Evolutionary conservation across 768 basidiomycete species (phyloP), one percentile per base, ranked within the genome.

Genomic region (Lentinula detonsa): DNA sequence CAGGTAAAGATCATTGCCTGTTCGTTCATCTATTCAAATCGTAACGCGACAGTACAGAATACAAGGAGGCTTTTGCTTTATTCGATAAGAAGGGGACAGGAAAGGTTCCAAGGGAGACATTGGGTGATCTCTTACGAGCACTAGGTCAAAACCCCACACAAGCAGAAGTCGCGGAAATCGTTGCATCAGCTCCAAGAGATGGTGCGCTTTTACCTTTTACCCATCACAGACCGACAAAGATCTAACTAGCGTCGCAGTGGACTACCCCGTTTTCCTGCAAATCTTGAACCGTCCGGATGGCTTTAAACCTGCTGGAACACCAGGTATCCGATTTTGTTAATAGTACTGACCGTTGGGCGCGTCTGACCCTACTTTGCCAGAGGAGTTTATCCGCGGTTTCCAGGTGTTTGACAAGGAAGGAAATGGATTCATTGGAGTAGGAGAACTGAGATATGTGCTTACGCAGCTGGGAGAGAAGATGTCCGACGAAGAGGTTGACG

Each of bases 61-160:
- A 95, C 81, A 93, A 93, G 70, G 94, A 98, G 74, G 95, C 95
- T 1, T 98, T 98, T 69, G 95, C 97, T 49, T 86, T 99, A 35
- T 98, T 98, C 73, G 97, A 99, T 78, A 98, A 98, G 79, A 87
- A 87, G 65, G 97, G 97, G 40, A 92, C 90, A 2, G 95, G 95
- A 15, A 82, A 90, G 13, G 92, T 99, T 34, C 90, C 95, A 0
- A 78, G 90, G 3, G 91, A 95, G 63, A 88, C 87, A 0, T 77
- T 99, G 1, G 97, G 97, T 8, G 96, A 98, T 72, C 84, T 99
- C 9, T 76, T 99, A 15, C 85, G 97, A 48, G 94, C 94, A 0
- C 78, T 99, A 3, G 97, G 97, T 2, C 97, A 98, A 78, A 99
- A 99, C 72, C 97, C 97, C n/a, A 98, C 96, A 0, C 97, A 98